Evolutionary conservation across 768 basidiomycete genomes (phyloP), one percentile per base, ranked within the genome.

Genomic region (Exidia glandulosa): DNA sequence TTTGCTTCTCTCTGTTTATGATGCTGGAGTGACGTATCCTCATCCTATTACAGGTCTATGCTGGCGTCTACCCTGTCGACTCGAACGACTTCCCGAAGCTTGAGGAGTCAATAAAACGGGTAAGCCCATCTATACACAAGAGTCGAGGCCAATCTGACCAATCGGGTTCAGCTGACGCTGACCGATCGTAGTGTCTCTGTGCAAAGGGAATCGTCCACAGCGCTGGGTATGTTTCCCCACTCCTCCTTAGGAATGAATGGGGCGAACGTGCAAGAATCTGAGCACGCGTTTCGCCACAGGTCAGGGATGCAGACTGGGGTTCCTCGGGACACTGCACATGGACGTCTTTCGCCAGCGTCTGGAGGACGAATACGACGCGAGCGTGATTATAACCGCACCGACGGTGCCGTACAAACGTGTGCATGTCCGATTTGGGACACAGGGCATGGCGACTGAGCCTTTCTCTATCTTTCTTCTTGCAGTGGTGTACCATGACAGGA

Each of bases 301-400:
- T 1, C 94, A 96, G 74, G 96, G 96, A 7, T 92, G 87, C 69
- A 82, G 96, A 48, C 81, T 99, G 5, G 96, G 96, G 0, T 99
- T 98, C 71, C 79, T 97, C 10, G 96, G 96, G 1, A 91, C 93
- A 4, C 73, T 99, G 60, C 96, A 99, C 69, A 94, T 98, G 90
- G 90, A 95, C 66, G 89, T 94, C 37, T 92, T 93, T 72, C 86
- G 94, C 25, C 96, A 99, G 69, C 82, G 96, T 14, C 76, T 99
- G 3, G 96, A 98, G 72, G 96, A 99, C 66, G 96, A 99, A 70
- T 93, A 96, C 65, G 86, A 92, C 60, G 90, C 94, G 32, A 93
- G 88, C 67, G 85, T 98, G 60, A 93, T 98, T 65, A 82, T 98
- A 59, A 99, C 96, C 12, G 88, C 94, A 2, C 96, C 96, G 1